These are phyloP conservation scores for Neofusicoccum cordaticola DNA, from an alignment of 2,329 filamentous ascomycete genomes.

Conservation along the genomic window DNA sequence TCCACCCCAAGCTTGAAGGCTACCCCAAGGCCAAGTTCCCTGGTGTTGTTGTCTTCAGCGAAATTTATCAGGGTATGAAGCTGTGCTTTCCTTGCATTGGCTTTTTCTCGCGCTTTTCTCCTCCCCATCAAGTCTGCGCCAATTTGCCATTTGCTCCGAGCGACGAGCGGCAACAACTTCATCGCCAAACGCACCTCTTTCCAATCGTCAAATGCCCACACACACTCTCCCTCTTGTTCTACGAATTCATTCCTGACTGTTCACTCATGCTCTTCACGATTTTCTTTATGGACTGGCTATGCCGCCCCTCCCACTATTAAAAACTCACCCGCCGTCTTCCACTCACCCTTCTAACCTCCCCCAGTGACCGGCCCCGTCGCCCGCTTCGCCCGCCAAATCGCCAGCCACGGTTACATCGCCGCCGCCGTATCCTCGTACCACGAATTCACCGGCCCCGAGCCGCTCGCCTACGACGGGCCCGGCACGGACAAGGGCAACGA, in stretches of 20 bases:
- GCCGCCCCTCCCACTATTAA: too few relatives aligned
- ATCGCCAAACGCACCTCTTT: neutral
- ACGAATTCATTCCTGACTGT: too few relatives aligned
- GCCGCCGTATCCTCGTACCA: constrained; percentile 89
- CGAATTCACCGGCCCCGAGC: constrained; percentile 82
- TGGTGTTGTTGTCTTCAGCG: constrained; percentile 82
- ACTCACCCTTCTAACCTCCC: neutral
- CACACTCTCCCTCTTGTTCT: too few relatives aligned
- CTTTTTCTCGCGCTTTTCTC: neutral
- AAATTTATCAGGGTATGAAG: constrained; percentile 84
- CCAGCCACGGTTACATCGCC: constrained; percentile 89
- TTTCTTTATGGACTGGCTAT: too few relatives aligned
- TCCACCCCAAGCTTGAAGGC: constrained; percentile 78
- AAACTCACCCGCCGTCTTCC: too few relatives aligned
- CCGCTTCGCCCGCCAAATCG: constrained; percentile 87
- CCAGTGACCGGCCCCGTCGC: constrained; percentile 89
- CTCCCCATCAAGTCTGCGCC: too few relatives aligned
- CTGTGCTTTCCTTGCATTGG: too few relatives aligned
- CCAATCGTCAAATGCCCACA: neutral
- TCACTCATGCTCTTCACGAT: too few relatives aligned
- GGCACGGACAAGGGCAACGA: constrained; percentile 86
- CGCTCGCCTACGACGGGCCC: constrained; percentile 79
- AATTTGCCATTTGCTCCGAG: too few relatives aligned
- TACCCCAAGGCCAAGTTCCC: constrained; percentile 90
- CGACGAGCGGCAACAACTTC: too few relatives aligned